Base-by-base conservation (phyloP, 148 eudicot genomes). In the Heliamphora exappendiculata region DNA sequence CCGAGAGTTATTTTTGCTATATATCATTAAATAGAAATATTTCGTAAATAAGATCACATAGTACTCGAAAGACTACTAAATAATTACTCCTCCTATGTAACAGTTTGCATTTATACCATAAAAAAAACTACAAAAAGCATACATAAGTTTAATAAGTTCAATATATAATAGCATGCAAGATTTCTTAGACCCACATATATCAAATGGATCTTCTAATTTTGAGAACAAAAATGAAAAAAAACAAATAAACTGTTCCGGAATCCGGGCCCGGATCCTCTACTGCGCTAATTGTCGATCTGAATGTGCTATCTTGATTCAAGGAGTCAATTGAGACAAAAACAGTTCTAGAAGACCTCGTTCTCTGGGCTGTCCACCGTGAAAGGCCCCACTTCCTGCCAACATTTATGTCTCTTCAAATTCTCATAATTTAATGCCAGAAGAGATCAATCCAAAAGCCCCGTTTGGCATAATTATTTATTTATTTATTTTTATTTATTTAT, bases 271-370 rank as follows among this genome's bases (percentile, higher is more conserved):
- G n/a, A n/a, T n/a, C n/a, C n/a, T n/a, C n/a, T n/a, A n/a, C n/a
- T n/a, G n/a, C n/a, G n/a, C n/a, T n/a, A n/a, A n/a, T n/a, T n/a
- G n/a, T n/a, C n/a, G n/a, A n/a, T n/a, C n/a, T 5, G 24, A 67
- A 41, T 79, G 1, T 54, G 31, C n/a, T n/a, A 28, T 26, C 42
- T n/a, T 47, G 14, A 12, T 67, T 76, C 10, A 78, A 28, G 83
- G 81, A 0, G 53, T 69, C 54, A 78, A 70, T 36, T 78, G 86
- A 55, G 86, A 78, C 60, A 78, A 50, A 72, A 77, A 81, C 17
- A 75, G 71, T 51, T 83, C 83, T 12, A 80, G 77, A 5, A 81
- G 66, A 1, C 77, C 81, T 75, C 84, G 45, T 39, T 84, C 86
- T 75, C 84, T 84, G 16, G 79, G 81, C 22, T 80, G 84, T 39